Conservation (phyloP, 495 filamentous ascomycete species). For the Neurospora sp. region DNA sequence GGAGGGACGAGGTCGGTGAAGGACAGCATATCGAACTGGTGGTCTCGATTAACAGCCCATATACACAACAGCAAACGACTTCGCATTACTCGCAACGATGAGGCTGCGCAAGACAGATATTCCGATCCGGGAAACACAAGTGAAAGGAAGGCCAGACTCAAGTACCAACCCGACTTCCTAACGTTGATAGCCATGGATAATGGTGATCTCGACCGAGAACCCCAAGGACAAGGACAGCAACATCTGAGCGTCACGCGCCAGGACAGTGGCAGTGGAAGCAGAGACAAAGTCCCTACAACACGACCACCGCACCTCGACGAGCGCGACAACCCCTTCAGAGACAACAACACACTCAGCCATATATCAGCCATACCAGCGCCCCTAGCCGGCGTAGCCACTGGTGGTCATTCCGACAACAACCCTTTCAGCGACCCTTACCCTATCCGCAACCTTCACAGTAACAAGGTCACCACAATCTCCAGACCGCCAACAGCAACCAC, state of each 20-base stretch:
- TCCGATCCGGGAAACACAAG: conserved; percentile 14
- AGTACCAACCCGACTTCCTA: conserved; percentile 30
- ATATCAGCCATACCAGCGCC: conserved; percentile 28
- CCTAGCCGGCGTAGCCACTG: conserved; percentile 20
- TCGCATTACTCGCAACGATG: conserved; percentile 12
- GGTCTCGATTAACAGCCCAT: conserved; percentile 29
- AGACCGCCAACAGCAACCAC: conserved; percentile 11
- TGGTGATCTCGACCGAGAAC: conserved; percentile 23
- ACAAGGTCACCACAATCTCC: neutral
- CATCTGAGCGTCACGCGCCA: neutral
- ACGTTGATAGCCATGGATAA: conserved; percentile 29
- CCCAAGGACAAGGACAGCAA: conserved; percentile 17
- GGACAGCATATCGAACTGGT: conserved; percentile 31
- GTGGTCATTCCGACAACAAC: conserved; percentile 23
- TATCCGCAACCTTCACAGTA: neutral
- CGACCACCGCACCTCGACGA: conserved; percentile 25
- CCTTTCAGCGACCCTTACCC: conserved; percentile 37
- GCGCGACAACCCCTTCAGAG: conserved; percentile 29
- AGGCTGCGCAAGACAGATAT: neutral
- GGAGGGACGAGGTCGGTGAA: conserved; percentile 14
- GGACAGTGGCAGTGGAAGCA: neutral
- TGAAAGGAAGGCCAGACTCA: conserved; percentile 12
- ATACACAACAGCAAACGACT: conserved; percentile 26
- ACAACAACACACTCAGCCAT: conserved; percentile 29
- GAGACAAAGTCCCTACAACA: neutral